A percentile compares a stretch with the other conserved stretches of the same genome.
phyloP scores from a whole-genome alignment of 352 stramenopile genomes.

The Pythium dissimile region DNA sequence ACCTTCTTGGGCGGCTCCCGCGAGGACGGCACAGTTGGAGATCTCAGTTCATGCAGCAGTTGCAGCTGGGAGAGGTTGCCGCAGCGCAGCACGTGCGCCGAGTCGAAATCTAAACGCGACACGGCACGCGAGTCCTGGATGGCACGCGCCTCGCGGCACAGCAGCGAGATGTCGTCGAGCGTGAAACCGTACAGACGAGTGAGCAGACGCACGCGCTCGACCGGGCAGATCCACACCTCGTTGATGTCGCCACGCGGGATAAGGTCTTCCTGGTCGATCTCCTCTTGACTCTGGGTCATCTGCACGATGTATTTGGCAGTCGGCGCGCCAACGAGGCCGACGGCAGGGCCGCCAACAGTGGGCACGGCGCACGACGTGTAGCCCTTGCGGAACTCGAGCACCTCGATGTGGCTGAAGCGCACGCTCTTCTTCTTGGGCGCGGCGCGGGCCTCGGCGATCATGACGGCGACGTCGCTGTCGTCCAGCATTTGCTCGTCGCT shows the following conservation, averaged over 20 bases:
- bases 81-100: conserved; percentile 18
- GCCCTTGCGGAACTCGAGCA: conserved; percentile 46
- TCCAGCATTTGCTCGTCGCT: conserved; percentile 24
- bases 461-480: conserved; percentile 2
- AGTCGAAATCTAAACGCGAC: conserved; percentile 29
- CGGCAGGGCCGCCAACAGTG: conserved; percentile 38
- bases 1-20: conserved; percentile 11
- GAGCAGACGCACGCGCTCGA: conserved; percentile 42
- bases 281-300: conserved; percentile 19
- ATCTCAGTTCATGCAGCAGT: conserved; percentile 9
- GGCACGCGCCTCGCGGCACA: conserved; percentile 41
- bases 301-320: conserved; percentile 20
- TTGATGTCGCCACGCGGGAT: conserved; percentile 21
- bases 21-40: not conserved
- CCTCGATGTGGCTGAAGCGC: conserved; percentile 38
- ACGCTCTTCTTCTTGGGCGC: conserved; percentile 33
- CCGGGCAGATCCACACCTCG: conserved; percentile 46
- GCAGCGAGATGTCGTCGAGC: conserved; percentile 41
- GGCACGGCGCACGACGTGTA: conserved; percentile 51
- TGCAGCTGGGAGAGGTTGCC: conserved; percentile 27
- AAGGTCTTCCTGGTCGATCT: conserved; percentile 29
- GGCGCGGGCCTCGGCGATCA: conserved; percentile 5
- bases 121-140: conserved; percentile 35
- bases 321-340: conserved; percentile 43
- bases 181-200: conserved; percentile 30